Base-by-base conservation (phyloP, 495 filamentous ascomycete genomes). In the Penicillium arizonense region DNA sequence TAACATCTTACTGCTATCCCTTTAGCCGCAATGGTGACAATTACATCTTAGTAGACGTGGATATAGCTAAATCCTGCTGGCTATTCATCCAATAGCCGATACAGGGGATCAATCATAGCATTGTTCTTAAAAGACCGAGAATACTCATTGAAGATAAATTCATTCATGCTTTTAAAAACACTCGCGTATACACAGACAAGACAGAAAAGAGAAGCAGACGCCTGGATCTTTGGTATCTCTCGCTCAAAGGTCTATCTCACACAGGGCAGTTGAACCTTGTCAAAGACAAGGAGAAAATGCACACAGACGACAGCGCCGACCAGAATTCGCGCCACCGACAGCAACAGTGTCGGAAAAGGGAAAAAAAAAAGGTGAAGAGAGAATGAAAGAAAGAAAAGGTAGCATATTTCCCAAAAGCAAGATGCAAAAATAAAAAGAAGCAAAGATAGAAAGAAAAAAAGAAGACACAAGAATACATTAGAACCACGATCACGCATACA, bases 141-240 rank as follows among this genome's bases (percentile, higher is more conserved):
- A 39, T 37, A 38, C 40, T 49, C 46, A 50, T 50, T n/a, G 26
- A 34, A 44, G 38, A 50, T 36, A 20, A 48, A 36, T 39, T 30
- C 46, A 43, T 50, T 16, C 50, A 48, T 42, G 47, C 53, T 47
- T 50, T 47, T 50, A 35, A 35, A 23, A 53, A 28, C 39, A 48
- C 13, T 41, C 39, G 30, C 48, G 33, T 52, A 42, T 55, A 34
- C 45, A 55, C 37, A 50, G 34, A 16, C 34, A 30, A 36, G 39
- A 47, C 23, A 50, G 8, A 50, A 40, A 58, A 47, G 32, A 55
- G 42, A 53, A 65, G 56, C 44, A 50, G 45, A 67, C 46, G 63
- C 65, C 62, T 70, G 69, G 61, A 69, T 67, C 64, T 65, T 50
- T 75, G 73, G 71, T 75, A 75, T 77, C 73, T 71, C 70, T 70